A percentile compares a stretch with the other conserved stretches of the same genome.
These are phyloP conservation scores for Phytopythium delawarense DNA, from an alignment of 352 stramenopile genomes.

Conservation along the genomic window DNA sequence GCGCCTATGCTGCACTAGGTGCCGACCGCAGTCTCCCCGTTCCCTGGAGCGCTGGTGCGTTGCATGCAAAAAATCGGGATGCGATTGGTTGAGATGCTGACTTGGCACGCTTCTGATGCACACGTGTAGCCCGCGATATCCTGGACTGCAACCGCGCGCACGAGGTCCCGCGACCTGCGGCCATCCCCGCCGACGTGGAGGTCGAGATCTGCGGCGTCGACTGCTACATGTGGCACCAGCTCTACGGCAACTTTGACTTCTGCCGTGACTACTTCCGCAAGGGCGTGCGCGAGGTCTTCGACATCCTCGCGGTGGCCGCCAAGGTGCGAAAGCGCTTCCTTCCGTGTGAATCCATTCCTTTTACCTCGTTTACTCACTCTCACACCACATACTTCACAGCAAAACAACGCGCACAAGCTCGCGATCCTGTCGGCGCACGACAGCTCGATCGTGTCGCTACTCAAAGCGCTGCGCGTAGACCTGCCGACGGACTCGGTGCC, in stretches of 20 bases:
- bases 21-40: slow-evolving; percentile 9
- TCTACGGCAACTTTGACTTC: slow-evolving; percentile 18
- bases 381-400: background rate
- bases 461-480: slow-evolving; percentile 19
- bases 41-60: slow-evolving; percentile 18
- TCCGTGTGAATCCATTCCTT: too few relatives aligned
- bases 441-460: slow-evolving; percentile 20
- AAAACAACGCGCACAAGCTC: slow-evolving; percentile 14
- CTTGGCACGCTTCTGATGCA: background rate
- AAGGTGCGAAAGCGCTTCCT: slow-evolving; percentile 1
- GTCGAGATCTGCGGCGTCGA: slow-evolving; percentile 12
- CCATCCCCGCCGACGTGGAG: slow-evolving; percentile 14
- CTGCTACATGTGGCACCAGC: slow-evolving; percentile 22
- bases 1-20: slow-evolving; percentile 5
- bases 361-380: too few relatives aligned
- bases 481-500: slow-evolving; percentile 8
- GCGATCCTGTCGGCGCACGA: slow-evolving; percentile 27
- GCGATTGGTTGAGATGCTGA: background rate
- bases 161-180: slow-evolving; percentile 12
- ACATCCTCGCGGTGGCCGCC: slow-evolving; percentile 6
- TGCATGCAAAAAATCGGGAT: background rate
- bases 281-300: slow-evolving; percentile 11
- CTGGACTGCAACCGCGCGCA: slow-evolving; percentile 23
- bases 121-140: slow-evolving; percentile 18
- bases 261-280: slow-evolving; percentile 16